Evolutionary conservation across 2,329 filamentous ascomycete genomes (phyloP).

Genomic region (Monosporascus sp.): DNA sequence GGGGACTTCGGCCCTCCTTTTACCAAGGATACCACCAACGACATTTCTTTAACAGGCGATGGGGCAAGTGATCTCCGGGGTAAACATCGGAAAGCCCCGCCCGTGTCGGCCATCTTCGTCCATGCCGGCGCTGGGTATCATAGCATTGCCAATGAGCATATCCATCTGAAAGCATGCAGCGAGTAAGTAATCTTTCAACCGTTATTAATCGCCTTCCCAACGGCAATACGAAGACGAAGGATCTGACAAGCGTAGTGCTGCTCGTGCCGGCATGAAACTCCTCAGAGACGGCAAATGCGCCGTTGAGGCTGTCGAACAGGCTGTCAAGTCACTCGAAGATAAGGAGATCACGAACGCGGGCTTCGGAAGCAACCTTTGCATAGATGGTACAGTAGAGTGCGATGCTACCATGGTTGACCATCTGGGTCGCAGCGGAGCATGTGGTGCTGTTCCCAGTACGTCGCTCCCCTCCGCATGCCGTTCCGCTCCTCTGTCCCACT

Average conservation of each 20-base stretch:
- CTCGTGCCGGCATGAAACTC: constrained; percentile 75
- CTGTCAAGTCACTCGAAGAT: constrained; percentile 83
- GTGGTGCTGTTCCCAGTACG: constrained; percentile 84
- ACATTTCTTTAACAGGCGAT: constrained; percentile 21
- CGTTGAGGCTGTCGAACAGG: constrained; percentile 83
- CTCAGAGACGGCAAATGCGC: constrained; percentile 74
- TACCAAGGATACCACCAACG: constrained; percentile 6
- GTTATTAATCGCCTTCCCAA: neutral
- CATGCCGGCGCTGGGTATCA: constrained; percentile 96
- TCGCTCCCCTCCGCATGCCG: constrained; percentile 15
- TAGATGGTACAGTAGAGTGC: constrained; percentile 87
- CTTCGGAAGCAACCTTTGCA: constrained; percentile 88
- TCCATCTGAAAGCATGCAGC: constrained; percentile 81
- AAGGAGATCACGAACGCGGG: constrained; percentile 95
- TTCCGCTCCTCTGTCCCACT: neutral
- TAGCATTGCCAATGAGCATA: constrained; percentile 75
- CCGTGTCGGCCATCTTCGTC: constrained; percentile 70
- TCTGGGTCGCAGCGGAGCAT: constrained; percentile 83
- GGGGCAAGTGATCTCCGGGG: constrained; percentile 36
- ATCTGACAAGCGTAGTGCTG: constrained; percentile 54
- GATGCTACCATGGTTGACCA: constrained; percentile 94
- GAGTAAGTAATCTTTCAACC: constrained; percentile 55
- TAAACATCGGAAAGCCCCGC: constrained; percentile 25
- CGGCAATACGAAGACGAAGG: no score
- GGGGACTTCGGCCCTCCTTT: neutral